Percentiles rank a stretch among this genome's conserved stretches.
Evolutionary conservation across 805 yeast species (phyloP).

Genomic region (Saturnispora sekii): DNA sequence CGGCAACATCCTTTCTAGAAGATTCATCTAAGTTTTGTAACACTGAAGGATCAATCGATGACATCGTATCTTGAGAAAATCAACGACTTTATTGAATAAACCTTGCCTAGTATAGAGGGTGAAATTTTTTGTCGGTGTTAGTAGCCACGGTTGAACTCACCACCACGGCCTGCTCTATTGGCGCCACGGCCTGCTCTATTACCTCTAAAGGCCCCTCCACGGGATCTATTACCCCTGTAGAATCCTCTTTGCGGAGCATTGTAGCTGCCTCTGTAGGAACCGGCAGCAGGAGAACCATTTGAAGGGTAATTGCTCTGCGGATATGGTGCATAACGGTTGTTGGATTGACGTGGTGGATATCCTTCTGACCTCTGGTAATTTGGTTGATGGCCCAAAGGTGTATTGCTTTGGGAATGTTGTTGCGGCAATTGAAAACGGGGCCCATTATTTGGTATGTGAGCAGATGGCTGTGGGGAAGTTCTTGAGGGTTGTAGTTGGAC

Average conservation of each 20-base stretch:
- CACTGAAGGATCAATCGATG: constrained; percentile 19
- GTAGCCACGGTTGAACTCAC: background rate
- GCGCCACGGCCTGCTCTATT: background rate
- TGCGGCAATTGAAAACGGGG: background rate
- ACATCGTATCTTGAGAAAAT: background rate
- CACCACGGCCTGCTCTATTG: background rate
- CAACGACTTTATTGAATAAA: no score
- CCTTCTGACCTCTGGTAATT: no score
- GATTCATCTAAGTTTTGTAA: constrained; percentile 44
- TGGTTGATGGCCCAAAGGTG: background rate
- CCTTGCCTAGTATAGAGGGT: background rate
- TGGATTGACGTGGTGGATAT: background rate
- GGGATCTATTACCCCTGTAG: background rate
- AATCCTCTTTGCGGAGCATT: background rate
- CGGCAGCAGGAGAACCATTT: background rate
- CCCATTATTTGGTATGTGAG: no score
- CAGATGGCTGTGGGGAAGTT: no score
- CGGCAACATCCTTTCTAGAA: constrained; percentile 63
- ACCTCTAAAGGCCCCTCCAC: constrained; percentile 1
- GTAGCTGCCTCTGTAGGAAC: background rate
- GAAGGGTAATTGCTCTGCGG: background rate
- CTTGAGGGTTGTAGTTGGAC: no score
- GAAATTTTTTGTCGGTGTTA: background rate
- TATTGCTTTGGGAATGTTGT: background rate
- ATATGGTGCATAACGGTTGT: constrained; percentile 1